Evolutionary conservation across 352 stramenopile genomes (phyloP), one percentile per base, ranked within the genome.

Genomic region (Globisporangium apiculatum): DNA sequence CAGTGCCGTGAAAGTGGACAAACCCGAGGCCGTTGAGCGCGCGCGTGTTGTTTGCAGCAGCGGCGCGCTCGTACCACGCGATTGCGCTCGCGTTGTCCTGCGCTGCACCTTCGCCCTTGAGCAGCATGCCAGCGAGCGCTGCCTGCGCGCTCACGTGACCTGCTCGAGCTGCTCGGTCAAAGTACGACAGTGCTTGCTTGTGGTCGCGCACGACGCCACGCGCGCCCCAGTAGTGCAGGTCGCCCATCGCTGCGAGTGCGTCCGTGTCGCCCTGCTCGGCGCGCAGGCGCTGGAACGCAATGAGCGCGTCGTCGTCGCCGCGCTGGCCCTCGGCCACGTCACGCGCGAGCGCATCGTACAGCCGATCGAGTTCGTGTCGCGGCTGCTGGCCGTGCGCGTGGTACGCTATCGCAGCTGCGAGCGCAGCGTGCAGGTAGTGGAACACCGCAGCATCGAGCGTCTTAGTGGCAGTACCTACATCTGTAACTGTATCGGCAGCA

Each of bases 11-110:
- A 52, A 95, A 97, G 58, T 97, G 83, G 12, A 95, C 77, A 57
- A 94, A 97, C 0, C 89, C 89, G 11, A 97, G 71, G 2, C 89
- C 89, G 47, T 97, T 97, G 5, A 97, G 65, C 9, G 87, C 89
- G 17, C 83, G 72, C 2, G 87, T 85, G 48, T 94, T 69, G 57
- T 93, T 89, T 48, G 72, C 60, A 24, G 67, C 52, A 2, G 81
- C 82, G 12, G 89, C 88, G 51, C 79, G 64, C 49, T 89, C 69
- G 53, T 95, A 96, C 71, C 72, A 88, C n/a, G 65, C 57, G 48
- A 96, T 82, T 5, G 87, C 88, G 9, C 67, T 80, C 6, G 55
- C 62, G 51, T 92, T 85, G 65, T 97, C 79, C 62, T 89, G 75
- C 7, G 62, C 41, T 4, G 54, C 64, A 35, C 87, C 89, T 75